Conservation (phyloP, 2,329 filamentous ascomycete species). For the Aspergillus tubingensis region DNA sequence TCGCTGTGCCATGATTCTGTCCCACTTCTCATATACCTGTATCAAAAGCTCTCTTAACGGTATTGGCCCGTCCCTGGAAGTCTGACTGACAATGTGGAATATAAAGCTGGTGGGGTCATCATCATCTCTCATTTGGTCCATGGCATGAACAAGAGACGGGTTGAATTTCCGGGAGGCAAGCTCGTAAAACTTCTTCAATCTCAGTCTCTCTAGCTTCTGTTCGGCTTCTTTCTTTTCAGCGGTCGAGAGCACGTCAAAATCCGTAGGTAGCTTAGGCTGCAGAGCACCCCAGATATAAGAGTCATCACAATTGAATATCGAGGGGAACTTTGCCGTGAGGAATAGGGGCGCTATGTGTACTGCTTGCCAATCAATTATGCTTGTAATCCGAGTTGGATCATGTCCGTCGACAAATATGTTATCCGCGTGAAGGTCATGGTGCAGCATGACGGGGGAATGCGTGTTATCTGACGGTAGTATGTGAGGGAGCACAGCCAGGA, state of each 20-base stretch:
- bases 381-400: conserved; percentile 24
- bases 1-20: conserved; percentile 14
- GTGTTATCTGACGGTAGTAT: conserved; percentile 20
- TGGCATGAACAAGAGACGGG: conserved; percentile 20
- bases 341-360: conserved; percentile 29
- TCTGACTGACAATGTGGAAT: conserved; percentile 22
- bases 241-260: conserved; percentile 21
- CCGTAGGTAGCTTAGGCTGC: conserved; percentile 25
- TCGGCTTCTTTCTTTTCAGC: conserved; percentile 16
- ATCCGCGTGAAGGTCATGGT: conserved; percentile 31
- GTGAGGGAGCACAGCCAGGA: conserved; percentile 21
- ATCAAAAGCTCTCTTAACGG: conserved; percentile 27
- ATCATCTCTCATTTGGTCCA: conserved; percentile 24
- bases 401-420: conserved; percentile 39
- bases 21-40: conserved; percentile 29
- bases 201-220: conserved; percentile 10
- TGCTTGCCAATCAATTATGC: conserved; percentile 33
- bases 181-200: conserved; percentile 29
- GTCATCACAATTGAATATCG: conserved; percentile 26
- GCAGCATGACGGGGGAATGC: conserved; percentile 17
- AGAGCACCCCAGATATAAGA: conserved; percentile 28
- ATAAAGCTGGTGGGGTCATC: conserved; percentile 25
- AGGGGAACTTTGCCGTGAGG: conserved; percentile 29
- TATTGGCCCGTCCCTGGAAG: conserved; percentile 20
- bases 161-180: conserved; percentile 28